Evolutionary conservation across 352 stramenopile genomes (phyloP).

Genomic region (Thalassiosira hispida): DNA sequence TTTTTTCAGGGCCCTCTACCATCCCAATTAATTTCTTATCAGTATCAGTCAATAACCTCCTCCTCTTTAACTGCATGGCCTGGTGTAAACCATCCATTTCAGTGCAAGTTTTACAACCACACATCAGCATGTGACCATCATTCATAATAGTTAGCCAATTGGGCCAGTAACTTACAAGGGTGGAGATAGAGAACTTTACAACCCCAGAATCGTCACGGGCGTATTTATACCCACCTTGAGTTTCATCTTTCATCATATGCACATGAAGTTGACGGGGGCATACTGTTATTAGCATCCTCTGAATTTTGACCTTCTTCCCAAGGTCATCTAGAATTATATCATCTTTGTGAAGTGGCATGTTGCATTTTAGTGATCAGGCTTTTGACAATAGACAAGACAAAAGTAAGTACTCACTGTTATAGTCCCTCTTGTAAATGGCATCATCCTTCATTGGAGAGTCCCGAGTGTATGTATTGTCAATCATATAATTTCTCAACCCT

Average conservation of each 20-base stretch:
- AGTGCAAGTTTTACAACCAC: slow-evolving; percentile 3
- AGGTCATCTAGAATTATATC: not conserved
- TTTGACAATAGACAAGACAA: not conserved
- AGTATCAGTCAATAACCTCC: not conserved
- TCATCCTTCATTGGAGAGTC: not conserved
- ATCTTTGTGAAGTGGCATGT: not conserved
- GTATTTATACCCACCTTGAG: not conserved
- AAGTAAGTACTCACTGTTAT: not conserved
- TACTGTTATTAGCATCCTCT: slow-evolving; percentile 5
- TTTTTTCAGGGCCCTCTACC: not conserved
- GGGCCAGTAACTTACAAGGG: not conserved
- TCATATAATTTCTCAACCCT: not conserved
- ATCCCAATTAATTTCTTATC: not conserved
- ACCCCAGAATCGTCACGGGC: not conserved
- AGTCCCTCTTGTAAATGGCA: not conserved
- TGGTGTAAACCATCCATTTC: not conserved
- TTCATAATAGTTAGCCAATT: slow-evolving; percentile 14
- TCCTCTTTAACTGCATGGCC: not conserved
- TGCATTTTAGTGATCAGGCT: not conserved
- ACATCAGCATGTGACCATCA: not conserved
- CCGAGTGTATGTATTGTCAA: not conserved
- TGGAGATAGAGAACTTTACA: not conserved
- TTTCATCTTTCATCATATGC: not conserved
- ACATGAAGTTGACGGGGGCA: not conserved
- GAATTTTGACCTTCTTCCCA: not conserved